Percentiles rank a stretch among this genome's conserved stretches.
Evolutionary conservation across 1,139 yeast genomes (phyloP).

Genomic region (Arxiozyma heterogenica): DNA sequence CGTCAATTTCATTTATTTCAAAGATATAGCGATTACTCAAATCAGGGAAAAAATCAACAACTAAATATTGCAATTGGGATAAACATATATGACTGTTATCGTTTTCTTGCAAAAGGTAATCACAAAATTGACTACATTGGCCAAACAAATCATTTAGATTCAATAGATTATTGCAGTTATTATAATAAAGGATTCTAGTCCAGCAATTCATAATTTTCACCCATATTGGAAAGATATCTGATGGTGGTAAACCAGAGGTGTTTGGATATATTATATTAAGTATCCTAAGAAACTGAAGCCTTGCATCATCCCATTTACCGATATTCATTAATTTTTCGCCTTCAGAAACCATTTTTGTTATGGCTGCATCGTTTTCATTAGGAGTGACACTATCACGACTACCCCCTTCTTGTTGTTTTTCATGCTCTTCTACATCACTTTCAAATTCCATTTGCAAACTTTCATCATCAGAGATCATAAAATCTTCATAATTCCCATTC

Average conservation of each 20-base stretch:
- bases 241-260: neutral
- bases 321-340: neutral
- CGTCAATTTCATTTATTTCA: neutral
- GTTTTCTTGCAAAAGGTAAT: neutral
- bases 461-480: constrained; percentile 33
- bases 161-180: neutral
- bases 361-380: neutral
- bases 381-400: neutral
- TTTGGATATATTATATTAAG: neutral
- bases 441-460: constrained; percentile 17
- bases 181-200: neutral
- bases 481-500: constrained; percentile 23
- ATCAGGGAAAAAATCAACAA: constrained; percentile 1
- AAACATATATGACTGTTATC: no score
- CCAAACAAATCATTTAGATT: neutral
- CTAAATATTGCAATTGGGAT: neutral
- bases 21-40: constrained; percentile 1
- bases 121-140: neutral
- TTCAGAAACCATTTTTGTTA: neutral
- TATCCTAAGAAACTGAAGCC: neutral
- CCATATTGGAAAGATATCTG: neutral
- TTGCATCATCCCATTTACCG: constrained; percentile 1
- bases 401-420: neutral
- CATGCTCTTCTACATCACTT: constrained; percentile 13
- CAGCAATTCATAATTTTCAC: neutral